These are phyloP conservation scores for Diaporthe sp. DNA, from an alignment of 2,329 filamentous ascomycete species.

Conservation along the genomic window DNA sequence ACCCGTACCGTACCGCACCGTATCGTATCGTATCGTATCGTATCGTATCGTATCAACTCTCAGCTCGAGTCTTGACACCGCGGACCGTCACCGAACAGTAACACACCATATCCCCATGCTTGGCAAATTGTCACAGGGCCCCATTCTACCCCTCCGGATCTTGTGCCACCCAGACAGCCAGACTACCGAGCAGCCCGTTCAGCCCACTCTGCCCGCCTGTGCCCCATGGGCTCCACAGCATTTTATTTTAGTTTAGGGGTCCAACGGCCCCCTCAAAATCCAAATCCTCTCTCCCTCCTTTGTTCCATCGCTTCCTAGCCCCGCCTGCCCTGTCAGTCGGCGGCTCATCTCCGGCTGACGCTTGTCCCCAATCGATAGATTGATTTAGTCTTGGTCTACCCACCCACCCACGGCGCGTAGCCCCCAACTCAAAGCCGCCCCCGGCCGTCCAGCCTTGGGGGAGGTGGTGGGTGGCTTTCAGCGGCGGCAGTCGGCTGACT, in stretches of 20 bases:
- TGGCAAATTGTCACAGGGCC: constrained; percentile 13
- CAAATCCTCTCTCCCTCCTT: background rate
- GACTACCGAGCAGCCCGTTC: constrained; percentile 8
- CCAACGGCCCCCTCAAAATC: background rate
- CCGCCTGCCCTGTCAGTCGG: background rate
- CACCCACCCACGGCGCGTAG: background rate
- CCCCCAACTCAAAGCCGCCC: background rate
- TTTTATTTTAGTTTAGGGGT: constrained; percentile 24
- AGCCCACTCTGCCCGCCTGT: background rate
- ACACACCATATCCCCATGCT: background rate
- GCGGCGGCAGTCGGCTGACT: background rate
- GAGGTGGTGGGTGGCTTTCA: constrained; percentile 1
- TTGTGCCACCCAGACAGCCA: background rate
- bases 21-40: background rate
- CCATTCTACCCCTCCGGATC: background rate
- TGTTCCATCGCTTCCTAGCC: constrained; percentile 1
- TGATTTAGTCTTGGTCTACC: background rate
- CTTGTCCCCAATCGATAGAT: background rate
- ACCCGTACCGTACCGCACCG: background rate
- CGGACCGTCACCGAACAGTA: constrained; percentile 8
- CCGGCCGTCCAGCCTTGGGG: background rate
- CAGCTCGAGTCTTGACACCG: background rate
- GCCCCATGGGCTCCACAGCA: background rate
- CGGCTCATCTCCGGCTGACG: constrained; percentile 18
- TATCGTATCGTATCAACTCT: background rate